Base-by-base conservation (phyloP, 1,284 basidiomycete species). In the Trichosporon sp. region DNA sequence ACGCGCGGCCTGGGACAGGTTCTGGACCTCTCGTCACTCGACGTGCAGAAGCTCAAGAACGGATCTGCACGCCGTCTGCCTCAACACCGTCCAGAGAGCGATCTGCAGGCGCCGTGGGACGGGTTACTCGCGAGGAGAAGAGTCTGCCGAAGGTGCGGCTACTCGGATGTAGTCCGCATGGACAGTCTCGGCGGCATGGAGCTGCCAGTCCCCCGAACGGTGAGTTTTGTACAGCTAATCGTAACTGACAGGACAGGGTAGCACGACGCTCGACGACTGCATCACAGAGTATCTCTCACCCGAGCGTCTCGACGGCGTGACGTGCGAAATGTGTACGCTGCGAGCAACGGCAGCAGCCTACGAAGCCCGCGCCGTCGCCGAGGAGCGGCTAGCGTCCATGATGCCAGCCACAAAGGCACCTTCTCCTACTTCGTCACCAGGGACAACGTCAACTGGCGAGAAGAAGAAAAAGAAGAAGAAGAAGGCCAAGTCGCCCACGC, bases 311-410 rank as follows among this genome's bases (percentile, higher is more conserved):
- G 73, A 75, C 32, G 81, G 78, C n/a, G 82, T 81, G 29, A 76
- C 76, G 4, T 84, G 83, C 69, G 78, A 82, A 14, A 74, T 79
- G 63, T 84, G 83, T 63, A 80, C 81, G 0, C 67, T 83, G 10
- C 65, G 73, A 3, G 68, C 71, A 1, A 82, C 82, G 0, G 70
- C 76, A 36, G 63, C 66, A 33, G 73, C 74, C 56, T 78, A 82
- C 59, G 66, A 72, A 10, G 69, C 69, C 0, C 63, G 72, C 1
- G 69, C 71, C 14, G 65, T 66, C 9, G 36, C 27, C 25, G 33
- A 34, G 40, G 52, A 23, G 31, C 11, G n/a, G 27, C 29, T 27
- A 1, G 58, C 34, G 29, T 21, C 29, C 21, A 54, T 54, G 49
- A 25, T 54, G 16, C 49, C 49, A 8, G 14, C 49, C 16, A 11